Evolutionary conservation across 768 basidiomycete species (phyloP), one percentile per base, ranked within the genome.

Genomic region (Trametes cingulata): DNA sequence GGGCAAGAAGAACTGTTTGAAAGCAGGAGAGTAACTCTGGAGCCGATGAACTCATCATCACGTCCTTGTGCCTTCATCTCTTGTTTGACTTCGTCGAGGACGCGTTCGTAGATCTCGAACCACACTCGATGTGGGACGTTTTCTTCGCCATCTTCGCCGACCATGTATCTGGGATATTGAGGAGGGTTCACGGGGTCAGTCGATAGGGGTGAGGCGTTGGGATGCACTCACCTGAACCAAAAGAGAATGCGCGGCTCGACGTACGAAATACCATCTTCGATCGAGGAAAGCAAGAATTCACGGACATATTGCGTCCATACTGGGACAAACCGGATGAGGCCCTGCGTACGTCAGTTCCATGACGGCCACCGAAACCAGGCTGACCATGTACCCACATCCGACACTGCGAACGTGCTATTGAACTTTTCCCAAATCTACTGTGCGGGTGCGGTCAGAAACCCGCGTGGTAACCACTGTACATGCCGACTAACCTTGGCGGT

Each of bases 341-440:
- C 70, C 80, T 80, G 12, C 10, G 6, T 1, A 41, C 1, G 15
- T 27, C 6, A n/a, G 6, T 2, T 41, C 7, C 37, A 19, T 54
- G 22, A 12, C 9, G 17, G 24, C 6, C n/a, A 17, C 19, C 37
- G 19, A 43, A n/a, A 13, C 25, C 14, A n/a, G 17, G n/a, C 10
- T 41, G 41, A 46, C 4, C 24, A 73, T 77, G 53, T 69, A 4
- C 29, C 10, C 6, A 87, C 87, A 15, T 68, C 63, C 20, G 82
- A 77, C 0, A 83, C 78, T 0, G 49, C 27, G 64, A 85, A 85
- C 0, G 81, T 85, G 67, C 76, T 83, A 15, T 67, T 64, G 67
- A 93, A 92, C 62, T 90, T 90, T 43, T 82, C 70, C 90, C 90
- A 92, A 48, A 92, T 91, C 89, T 91, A 58, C 36, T 19, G 12